Conservation (phyloP, 2,329 filamentous ascomycete genomes). For the Capronia epimyces region DNA sequence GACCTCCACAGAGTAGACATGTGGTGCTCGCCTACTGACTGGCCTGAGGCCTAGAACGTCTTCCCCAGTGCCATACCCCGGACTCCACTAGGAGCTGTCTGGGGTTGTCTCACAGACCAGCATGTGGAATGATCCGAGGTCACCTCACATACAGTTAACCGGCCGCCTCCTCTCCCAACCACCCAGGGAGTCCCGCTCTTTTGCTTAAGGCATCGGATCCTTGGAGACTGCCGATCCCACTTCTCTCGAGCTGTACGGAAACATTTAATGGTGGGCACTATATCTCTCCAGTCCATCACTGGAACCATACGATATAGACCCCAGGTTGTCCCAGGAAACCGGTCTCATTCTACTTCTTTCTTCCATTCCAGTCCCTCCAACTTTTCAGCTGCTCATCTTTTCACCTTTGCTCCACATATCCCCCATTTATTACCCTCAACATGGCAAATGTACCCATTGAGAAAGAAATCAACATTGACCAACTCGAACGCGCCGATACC, state of each 20-base stretch:
- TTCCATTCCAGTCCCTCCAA: neutral
- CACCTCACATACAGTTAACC: neutral
- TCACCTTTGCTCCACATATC: neutral
- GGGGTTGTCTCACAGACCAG: neutral
- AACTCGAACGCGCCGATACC: constrained; percentile 15
- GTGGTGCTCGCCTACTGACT: neutral
- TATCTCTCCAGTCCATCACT: neutral
- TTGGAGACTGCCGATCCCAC: no score
- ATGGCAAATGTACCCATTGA: constrained; percentile 7
- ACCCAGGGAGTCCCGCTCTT: neutral
- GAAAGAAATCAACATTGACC: constrained; percentile 12
- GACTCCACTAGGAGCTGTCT: neutral
- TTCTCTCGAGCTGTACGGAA: no score
- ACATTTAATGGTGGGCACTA: neutral
- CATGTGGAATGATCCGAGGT: neutral
- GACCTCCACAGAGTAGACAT: neutral
- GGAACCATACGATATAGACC: neutral
- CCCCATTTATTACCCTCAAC: neutral
- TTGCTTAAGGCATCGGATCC: neutral
- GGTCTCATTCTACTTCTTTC: neutral
- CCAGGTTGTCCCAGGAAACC: neutral
- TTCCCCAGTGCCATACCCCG: neutral
- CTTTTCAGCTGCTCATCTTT: neutral
- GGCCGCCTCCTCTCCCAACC: neutral
- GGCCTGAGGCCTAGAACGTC: neutral